Percentiles rank a stretch among this genome's conserved stretches.
These are phyloP conservation scores for Oryza longistaminata DNA, from an alignment of 176 grass and related monocot genomes.

Conservation along the genomic window DNA sequence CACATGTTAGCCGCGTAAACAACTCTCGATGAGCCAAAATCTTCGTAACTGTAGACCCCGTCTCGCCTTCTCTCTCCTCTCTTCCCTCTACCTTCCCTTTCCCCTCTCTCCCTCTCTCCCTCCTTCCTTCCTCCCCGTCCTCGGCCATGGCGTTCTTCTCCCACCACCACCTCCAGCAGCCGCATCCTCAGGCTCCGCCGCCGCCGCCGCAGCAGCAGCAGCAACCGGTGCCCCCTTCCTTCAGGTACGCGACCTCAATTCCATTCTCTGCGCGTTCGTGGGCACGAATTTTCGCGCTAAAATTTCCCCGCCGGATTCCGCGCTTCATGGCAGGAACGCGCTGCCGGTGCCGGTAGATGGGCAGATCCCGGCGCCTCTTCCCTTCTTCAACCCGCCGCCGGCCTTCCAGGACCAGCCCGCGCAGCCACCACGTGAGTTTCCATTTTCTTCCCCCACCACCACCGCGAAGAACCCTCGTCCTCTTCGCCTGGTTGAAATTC, in stretches of 20 bases:
- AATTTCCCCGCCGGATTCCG: slow-evolving; percentile 43
- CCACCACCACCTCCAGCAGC: slow-evolving; percentile 70
- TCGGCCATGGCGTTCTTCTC: slow-evolving; percentile 84
- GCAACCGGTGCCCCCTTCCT: slow-evolving; percentile 56
- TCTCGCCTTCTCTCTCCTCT: slow-evolving; percentile 21
- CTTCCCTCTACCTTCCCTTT: background rate
- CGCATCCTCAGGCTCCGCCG: slow-evolving; percentile 41
- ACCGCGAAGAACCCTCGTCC: background rate
- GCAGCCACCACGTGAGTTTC: slow-evolving; percentile 67
- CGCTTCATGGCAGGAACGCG: slow-evolving; percentile 62
- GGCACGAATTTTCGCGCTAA: slow-evolving; percentile 18
- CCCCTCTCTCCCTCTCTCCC: slow-evolving; percentile 35
- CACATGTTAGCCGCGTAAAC: background rate
- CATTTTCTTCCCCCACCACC: background rate
- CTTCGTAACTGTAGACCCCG: background rate
- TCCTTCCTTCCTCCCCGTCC: background rate
- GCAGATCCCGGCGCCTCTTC: slow-evolving; percentile 68
- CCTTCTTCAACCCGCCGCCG: slow-evolving; percentile 68
- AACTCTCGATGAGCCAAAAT: background rate
- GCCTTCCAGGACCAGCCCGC: slow-evolving; percentile 75
- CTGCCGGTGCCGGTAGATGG: slow-evolving; percentile 78
- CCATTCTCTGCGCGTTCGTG: background rate
- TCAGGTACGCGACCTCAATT: slow-evolving; percentile 53
- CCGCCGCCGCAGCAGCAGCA: slow-evolving; percentile 52
- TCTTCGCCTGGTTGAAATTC: background rate